Evolutionary conservation across 805 yeast species (phyloP), one percentile per base, ranked within the genome.

Genomic region (Candida xyloterini): DNA sequence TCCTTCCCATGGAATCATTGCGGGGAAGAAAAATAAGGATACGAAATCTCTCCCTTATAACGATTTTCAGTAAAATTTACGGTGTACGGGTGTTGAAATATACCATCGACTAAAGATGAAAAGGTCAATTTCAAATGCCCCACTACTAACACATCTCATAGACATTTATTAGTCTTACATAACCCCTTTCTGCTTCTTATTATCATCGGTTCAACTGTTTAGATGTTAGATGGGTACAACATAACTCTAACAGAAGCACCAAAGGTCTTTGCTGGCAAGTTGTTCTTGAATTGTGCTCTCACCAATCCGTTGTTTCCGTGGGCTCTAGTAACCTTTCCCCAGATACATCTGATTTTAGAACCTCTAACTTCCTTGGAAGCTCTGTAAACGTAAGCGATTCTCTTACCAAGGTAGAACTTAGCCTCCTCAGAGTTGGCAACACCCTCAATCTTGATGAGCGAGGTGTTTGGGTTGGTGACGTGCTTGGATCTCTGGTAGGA

Each of bases 211-310:
- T 23, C n/a, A 23, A 11, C 32, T 47, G 60, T 62, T 84, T 91
- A 91, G 87, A 91, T 93, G 95, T 84, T 90, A 60, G 98, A 91
- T 78, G 99, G 99, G 86, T 91, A 91, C 76, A 91, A 90, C 95
- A 93, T 89, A 80, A 93, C 82, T 82, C 99, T 87, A 71, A 93
- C 98, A 59, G 96, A 84, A 70, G 99, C 97, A 79, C 99, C 99
- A 73, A 93, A 91, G 64, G 98, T 89, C 86, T 91, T 90, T 62
- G 99, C 90, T 74, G 99, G 99, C 70, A 93, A 84, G 90, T 93
- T 93, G 76, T 85, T 81, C 79, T 87, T 90, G 95, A 93, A 93
- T 77, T 82, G 87, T 67, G 99, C 98, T 79, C 99, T 91, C 62
- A 93, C 96, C 60, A 87, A 78, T 78, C 99, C 99, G 65, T 83